Evolutionary conservation across 805 yeast genomes (phyloP).

Genomic region (Spathaspora gorwiae): DNA sequence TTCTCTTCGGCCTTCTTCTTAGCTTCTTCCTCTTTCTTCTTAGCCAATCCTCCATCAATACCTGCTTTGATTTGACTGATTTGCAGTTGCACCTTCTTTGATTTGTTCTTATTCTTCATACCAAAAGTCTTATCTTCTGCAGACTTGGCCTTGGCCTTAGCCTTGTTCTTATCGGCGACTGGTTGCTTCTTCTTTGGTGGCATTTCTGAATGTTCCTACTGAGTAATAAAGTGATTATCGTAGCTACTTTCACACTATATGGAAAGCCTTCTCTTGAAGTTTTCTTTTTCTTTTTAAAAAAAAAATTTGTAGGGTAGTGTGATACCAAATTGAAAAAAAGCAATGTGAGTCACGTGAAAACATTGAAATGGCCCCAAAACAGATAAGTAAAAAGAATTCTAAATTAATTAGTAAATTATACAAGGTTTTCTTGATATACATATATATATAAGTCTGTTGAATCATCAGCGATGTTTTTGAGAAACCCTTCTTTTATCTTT

Average conservation of each 20-base stretch:
- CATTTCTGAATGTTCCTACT: constrained; percentile 34
- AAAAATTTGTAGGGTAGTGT: too few species aligned
- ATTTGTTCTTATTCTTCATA: constrained; percentile 89
- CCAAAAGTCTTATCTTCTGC: constrained; percentile 92
- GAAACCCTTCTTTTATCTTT: constrained; percentile 17
- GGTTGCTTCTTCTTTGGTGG: constrained; percentile 68
- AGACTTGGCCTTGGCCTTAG: constrained; percentile 55
- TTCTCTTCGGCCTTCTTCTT: constrained; percentile 69
- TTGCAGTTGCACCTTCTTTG: constrained; percentile 81
- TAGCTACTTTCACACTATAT: too few species aligned
- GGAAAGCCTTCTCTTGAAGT: too few species aligned
- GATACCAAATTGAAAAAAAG: too few species aligned
- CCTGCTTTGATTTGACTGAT: constrained; percentile 39
- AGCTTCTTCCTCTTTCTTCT: constrained; percentile 71
- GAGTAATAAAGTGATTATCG: too few species aligned
- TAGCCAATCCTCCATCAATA: constrained; percentile 47
- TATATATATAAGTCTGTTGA: too few species aligned
- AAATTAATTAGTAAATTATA: too few species aligned
- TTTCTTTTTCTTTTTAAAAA: too few species aligned
- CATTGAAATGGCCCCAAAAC: too few species aligned
- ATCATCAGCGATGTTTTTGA: constrained; percentile 13
- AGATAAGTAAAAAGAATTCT: too few species aligned
- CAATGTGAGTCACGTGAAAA: too few species aligned
- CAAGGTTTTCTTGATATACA: too few species aligned
- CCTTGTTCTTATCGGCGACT: constrained; percentile 57